Evolutionary conservation across 192 early-diverging fungal genomes (phyloP).

Genomic region (Backusella tuberculispora): DNA sequence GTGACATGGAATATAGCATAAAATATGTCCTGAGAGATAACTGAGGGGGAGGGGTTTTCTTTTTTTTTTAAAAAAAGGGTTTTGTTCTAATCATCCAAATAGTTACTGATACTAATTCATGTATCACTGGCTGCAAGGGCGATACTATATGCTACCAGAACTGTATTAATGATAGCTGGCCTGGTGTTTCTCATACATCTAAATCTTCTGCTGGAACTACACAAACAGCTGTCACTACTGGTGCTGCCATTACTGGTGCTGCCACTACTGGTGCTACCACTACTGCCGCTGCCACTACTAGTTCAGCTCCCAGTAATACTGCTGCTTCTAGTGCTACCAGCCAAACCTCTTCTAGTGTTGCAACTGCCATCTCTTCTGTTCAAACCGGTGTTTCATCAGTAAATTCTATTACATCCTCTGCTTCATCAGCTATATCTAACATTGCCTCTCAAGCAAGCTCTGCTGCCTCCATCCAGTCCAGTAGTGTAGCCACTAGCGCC

Average conservation of each 20-base stretch:
- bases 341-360: not conserved
- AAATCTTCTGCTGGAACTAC: not conserved
- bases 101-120: slow-evolving; percentile 20
- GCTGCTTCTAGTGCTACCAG: not conserved
- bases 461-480: not conserved
- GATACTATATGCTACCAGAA: slow-evolving; percentile 16
- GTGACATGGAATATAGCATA: not conserved
- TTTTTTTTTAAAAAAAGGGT: not conserved
- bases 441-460: not conserved
- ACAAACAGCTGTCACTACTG: not conserved
- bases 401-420: not conserved
- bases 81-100: not conserved
- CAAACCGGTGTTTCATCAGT: not conserved
- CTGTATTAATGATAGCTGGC: slow-evolving; percentile 16
- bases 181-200: not conserved
- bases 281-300: not conserved
- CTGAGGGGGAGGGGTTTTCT: not conserved
- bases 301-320: not conserved
- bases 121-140: slow-evolving; percentile 14
- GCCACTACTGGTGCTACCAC: not conserved
- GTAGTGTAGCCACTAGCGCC: slow-evolving; percentile 22
- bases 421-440: not conserved
- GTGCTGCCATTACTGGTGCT: not conserved
- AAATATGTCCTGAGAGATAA: not conserved
- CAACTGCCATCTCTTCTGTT: not conserved